Evolutionary conservation across 805 yeast genomes (phyloP).

Genomic region (Clavispora asparagi): DNA sequence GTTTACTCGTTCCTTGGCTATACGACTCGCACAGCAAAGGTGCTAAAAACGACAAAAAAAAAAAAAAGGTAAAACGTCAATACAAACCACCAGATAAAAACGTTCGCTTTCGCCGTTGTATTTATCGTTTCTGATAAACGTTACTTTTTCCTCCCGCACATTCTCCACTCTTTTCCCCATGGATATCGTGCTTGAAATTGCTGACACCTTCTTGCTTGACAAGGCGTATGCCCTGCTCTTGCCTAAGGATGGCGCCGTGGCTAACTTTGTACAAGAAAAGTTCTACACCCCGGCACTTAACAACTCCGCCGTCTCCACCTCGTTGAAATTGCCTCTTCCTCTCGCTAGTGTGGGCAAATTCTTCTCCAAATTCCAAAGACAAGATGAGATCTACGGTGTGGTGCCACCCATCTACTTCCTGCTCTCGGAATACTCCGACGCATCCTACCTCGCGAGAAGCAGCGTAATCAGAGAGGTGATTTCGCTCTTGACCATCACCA

Average conservation of each 20-base stretch:
- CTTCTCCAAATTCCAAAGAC: slow-evolving; percentile 21
- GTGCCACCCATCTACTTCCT: slow-evolving; percentile 59
- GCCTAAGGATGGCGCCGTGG: slow-evolving; percentile 49
- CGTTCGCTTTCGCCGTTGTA: not conserved
- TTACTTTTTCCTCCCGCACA: not conserved
- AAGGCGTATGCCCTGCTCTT: slow-evolving; percentile 61
- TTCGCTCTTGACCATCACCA: slow-evolving; percentile 62
- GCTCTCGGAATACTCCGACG: slow-evolving; percentile 50
- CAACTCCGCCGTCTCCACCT: slow-evolving; percentile 2
- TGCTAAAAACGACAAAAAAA: not conserved
- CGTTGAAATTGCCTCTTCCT: slow-evolving; percentile 11
- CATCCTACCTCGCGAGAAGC: slow-evolving; percentile 69
- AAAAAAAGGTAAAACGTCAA: not conserved
- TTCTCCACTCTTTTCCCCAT: slow-evolving; percentile 29
- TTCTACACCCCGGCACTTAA: slow-evolving; percentile 5
- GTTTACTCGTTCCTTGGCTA: slow-evolving; percentile 1
- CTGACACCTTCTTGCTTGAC: slow-evolving; percentile 73
- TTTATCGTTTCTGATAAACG: not conserved
- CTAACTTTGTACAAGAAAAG: slow-evolving; percentile 17
- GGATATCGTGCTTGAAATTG: slow-evolving; percentile 87
- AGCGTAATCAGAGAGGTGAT: slow-evolving; percentile 67
- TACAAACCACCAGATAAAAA: not conserved
- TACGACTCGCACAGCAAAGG: slow-evolving; percentile 1
- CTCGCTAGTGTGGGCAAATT: slow-evolving; percentile 9
- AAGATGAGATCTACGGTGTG: slow-evolving; percentile 52